These are phyloP conservation scores for Endocalyx cinctus DNA, from an alignment of 2,329 filamentous ascomycete species.

Conservation along the genomic window DNA sequence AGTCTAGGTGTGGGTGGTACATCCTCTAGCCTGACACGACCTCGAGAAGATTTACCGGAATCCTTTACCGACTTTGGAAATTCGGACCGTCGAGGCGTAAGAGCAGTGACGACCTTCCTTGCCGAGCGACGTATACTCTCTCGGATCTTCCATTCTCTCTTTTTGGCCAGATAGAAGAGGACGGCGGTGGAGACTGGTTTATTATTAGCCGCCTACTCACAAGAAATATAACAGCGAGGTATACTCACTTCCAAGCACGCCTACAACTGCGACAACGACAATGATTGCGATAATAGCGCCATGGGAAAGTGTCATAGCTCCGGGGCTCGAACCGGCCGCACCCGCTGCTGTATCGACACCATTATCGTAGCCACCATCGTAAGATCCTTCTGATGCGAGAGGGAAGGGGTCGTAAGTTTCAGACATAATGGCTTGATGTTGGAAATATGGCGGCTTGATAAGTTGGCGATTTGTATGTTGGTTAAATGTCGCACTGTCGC, in stretches of 20 bases:
- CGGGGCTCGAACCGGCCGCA: conserved; percentile 58
- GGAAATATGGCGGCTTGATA: no score
- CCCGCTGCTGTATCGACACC: conserved; percentile 53
- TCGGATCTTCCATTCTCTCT: conserved; percentile 75
- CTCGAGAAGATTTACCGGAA: conserved; percentile 27
- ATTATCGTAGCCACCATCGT: conserved; percentile 27
- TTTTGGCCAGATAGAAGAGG: conserved; percentile 78
- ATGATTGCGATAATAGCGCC: conserved; percentile 72
- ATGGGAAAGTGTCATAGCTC: conserved; percentile 59
- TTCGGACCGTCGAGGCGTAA: conserved; percentile 58
- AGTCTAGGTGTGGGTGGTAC: conserved; percentile 56
- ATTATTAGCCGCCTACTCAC: conserved; percentile 14
- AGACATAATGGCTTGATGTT: conserved; percentile 39
- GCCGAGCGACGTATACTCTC: conserved; percentile 67
- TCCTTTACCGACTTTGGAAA: conserved; percentile 57
- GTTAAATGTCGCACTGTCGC: no score
- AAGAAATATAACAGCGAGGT: conserved; percentile 2
- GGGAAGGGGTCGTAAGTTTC: conserved; percentile 36
- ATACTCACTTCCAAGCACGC: conserved; percentile 63
- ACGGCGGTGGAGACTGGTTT: conserved; percentile 55
- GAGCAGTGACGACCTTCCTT: conserved; percentile 53
- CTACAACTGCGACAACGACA: conserved; percentile 62
- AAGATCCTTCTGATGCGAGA: conserved; percentile 36
- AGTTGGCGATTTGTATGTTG: no score
- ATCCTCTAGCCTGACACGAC: conserved; percentile 47